Base-by-base conservation (phyloP, 2,329 filamentous ascomycete genomes). In the Albifimbria verrucaria region DNA sequence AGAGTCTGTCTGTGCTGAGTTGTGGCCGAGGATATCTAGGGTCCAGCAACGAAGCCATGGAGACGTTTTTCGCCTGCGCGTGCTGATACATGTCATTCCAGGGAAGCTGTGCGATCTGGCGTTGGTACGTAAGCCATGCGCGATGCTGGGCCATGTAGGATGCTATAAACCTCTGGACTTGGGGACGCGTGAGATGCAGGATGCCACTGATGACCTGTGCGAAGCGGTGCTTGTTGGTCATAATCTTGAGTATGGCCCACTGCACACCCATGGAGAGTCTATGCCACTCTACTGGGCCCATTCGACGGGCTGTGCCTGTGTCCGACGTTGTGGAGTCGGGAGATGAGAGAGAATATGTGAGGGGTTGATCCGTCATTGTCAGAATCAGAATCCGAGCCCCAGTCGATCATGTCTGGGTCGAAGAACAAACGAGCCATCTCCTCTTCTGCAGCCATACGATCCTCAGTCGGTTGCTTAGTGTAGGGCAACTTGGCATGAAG, bases 241-340 rank as follows among this genome's bases (percentile, higher is more conserved):
- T 51, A 4, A 63, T 25, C 26, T 59, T 57, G 32, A 67, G 47
- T 3, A 68, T 61, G 15, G 59, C 41, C 65, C 65, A 68, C 39
- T 57, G 60, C 17, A 60, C 52, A 0, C 65, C 64, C 44, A 59
- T 55, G 7, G 52, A 49, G 15, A 68, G 55, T 45, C 57, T 56
- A 4, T 65, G 58, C 65, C 62, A 68, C 20, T 22, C 4, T 5
- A 48, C 20, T 20, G 39, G 15, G 9, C 22, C 21, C 5, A 5
- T 12, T 7, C 12, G 32, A 17, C 11, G 32, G 32, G 11, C 5
- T 12, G 12, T 12, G 32, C 32, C 32, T 17, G 15, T 39, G 32
- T 17, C 32, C 5, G 32, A 12, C 4, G 12, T 7, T 39, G 32
- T n/a, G n/a, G n/a, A n/a, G n/a, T n/a, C n/a, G n/a, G n/a, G n/a